Evolutionary conservation across 1,139 yeast species (phyloP).

Genomic region (Torulaspora globosa): DNA sequence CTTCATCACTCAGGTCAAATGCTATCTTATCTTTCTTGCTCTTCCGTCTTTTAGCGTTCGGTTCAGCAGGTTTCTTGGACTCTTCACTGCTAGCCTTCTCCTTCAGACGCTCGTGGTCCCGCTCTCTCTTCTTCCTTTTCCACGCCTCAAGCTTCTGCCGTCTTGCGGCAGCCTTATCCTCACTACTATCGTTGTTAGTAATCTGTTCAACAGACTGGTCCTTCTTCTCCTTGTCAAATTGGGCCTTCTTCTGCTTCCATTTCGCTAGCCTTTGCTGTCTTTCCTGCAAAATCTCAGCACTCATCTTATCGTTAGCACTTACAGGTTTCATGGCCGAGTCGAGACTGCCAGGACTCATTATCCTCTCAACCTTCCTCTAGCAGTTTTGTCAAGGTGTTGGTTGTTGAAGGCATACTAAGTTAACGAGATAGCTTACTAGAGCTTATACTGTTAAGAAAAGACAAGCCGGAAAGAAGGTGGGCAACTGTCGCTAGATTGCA

Average conservation of each 20-base stretch:
- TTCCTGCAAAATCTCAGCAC: conserved; percentile 32
- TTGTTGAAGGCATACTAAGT: not conserved
- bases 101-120: conserved; percentile 19
- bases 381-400: not conserved
- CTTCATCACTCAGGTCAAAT: conserved; percentile 34
- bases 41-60: conserved; percentile 7
- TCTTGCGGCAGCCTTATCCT: conserved; percentile 17
- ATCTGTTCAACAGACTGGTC: conserved; percentile 6
- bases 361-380: not conserved
- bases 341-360: not conserved
- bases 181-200: conserved; percentile 19
- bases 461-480: not conserved
- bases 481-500: not conserved
- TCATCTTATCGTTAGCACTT: conserved; percentile 20
- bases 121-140: conserved; percentile 42
- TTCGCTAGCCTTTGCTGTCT: conserved; percentile 38
- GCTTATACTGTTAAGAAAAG: not conserved
- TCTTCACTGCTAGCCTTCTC: conserved; percentile 1
- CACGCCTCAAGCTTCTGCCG: conserved; percentile 41
- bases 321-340: conserved; percentile 16
- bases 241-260: conserved; percentile 40
- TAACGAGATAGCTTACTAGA: not conserved
- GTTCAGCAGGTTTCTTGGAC: not conserved
- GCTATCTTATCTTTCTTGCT: conserved; percentile 13
- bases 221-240: conserved; percentile 26